Percentiles rank a stretch among this genome's conserved stretches.
phyloP scores from a whole-genome alignment of 768 basidiomycete species.

The Cantharellus anzutake region DNA sequence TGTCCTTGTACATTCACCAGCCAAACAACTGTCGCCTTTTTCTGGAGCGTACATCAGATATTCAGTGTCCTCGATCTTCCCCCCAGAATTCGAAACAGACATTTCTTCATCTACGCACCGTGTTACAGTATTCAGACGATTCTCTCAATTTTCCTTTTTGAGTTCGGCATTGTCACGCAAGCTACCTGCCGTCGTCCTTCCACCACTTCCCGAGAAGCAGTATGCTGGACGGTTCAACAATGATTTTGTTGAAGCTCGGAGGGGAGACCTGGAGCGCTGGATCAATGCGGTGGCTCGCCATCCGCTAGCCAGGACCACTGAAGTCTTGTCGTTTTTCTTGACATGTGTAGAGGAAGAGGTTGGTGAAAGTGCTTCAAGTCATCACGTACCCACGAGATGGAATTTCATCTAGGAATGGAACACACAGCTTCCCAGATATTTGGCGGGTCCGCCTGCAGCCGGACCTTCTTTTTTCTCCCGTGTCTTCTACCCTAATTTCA shows the following conservation, averaged over 20 bases:
- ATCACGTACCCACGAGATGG: neutral
- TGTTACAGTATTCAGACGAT: constrained; percentile 64
- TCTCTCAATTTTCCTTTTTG: constrained; percentile 67
- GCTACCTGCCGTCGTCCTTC: constrained; percentile 58
- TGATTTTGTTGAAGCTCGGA: constrained; percentile 65
- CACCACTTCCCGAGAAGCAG: constrained; percentile 71
- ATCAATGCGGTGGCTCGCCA: constrained; percentile 50
- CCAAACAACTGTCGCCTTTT: constrained; percentile 46
- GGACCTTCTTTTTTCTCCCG: constrained; percentile 60
- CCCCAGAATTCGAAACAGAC: constrained; percentile 1
- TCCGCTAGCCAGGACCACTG: constrained; percentile 58
- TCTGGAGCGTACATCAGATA: constrained; percentile 62
- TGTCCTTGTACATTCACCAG: constrained; percentile 61
- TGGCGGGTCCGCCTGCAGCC: constrained; percentile 35
- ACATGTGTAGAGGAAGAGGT: constrained; percentile 53
- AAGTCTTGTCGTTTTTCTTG: constrained; percentile 64
- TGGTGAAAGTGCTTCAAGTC: neutral
- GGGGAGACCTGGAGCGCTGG: constrained; percentile 69
- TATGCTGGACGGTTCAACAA: constrained; percentile 63
- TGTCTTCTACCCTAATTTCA: constrained; percentile 73
- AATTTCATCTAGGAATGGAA: constrained; percentile 42
- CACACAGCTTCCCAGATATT: constrained; percentile 27
- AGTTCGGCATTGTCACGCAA: constrained; percentile 49
- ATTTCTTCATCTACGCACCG: constrained; percentile 16
- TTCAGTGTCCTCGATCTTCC: constrained; percentile 56